Evolutionary conservation across 2,329 filamentous ascomycete species (phyloP).

Genomic region (Aspergillus pseudoviridinutans): DNA sequence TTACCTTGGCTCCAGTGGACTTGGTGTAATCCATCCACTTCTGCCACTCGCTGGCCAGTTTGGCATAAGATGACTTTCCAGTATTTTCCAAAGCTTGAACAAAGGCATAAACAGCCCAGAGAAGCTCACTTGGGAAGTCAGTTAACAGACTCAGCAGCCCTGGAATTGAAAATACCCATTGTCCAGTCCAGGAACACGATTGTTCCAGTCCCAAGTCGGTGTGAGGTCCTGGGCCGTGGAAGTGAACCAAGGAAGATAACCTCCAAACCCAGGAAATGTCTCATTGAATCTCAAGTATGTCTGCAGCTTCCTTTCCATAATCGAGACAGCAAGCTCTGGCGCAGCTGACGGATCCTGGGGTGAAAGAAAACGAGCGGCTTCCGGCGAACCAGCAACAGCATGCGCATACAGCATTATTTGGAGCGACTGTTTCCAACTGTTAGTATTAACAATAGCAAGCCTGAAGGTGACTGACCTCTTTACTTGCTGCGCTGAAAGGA

Average conservation of each 20-base stretch:
- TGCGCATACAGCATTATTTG: slow-evolving; percentile 45
- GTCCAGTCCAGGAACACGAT: background rate
- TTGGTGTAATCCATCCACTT: slow-evolving; percentile 41
- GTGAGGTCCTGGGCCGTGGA: background rate
- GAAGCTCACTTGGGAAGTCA: background rate
- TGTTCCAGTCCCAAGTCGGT: background rate
- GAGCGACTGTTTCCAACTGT: background rate
- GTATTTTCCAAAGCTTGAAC: slow-evolving; percentile 19
- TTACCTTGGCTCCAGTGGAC: slow-evolving; percentile 30
- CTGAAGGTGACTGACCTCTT: background rate
- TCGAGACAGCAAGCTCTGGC: slow-evolving; percentile 6
- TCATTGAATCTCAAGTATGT: background rate
- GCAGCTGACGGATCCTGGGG: slow-evolving; percentile 31
- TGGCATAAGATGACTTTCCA: slow-evolving; percentile 13
- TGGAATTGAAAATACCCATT: background rate
- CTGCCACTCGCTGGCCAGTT: slow-evolving; percentile 37
- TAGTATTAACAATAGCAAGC: background rate
- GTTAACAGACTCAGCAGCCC: background rate
- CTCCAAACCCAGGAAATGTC: background rate
- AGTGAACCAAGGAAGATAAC: background rate
- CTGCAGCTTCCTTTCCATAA: background rate
- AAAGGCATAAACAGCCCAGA: background rate
- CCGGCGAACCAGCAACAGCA: slow-evolving; percentile 34
- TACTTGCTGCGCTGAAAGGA: background rate
- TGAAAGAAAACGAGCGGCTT: slow-evolving; percentile 40